Evolutionary conservation across 306 rosid species (phyloP), one percentile per base, ranked within the genome.

Genomic region (Begonia loranthoides): DNA sequence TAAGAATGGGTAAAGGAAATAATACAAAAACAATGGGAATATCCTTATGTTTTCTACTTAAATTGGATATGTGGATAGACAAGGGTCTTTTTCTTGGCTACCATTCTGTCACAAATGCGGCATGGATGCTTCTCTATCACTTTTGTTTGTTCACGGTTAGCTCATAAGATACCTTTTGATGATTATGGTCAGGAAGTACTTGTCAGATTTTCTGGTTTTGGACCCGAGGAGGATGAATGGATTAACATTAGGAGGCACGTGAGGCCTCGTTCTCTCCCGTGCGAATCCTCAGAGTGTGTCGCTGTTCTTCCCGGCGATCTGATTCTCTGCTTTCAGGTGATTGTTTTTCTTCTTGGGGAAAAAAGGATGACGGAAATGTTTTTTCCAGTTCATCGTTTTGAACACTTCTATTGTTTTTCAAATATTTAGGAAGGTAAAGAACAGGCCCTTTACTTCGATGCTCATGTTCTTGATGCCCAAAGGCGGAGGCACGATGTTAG

Each of bases 221-320:
- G 99, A 67, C 65, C 88, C 0, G 99, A 92, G 63, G 99, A 92
- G 67, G 99, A 92, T 66, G 99, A 92, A 76, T 92, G 99, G 99
- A 59, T 80, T 66, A 92, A 86, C 65, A 68, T 92, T 17, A 76
- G 72, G 65, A 83, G 67, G 66, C 78, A 86, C 74, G 84, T 92
- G 22, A 73, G 99, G 58, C 99, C 87, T 13, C 94, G 96, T 52
- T 92, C 96, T 38, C 78, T 92, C 13, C 99, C 99, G 28, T 92
- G 99, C 62, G 99, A 92, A 75, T 86, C 96, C 57, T 86, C 99
- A 15, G 96, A 92, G 63, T 92, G 99, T 63, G 96, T 86, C 59
- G 96, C 92, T 56, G 94, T 92, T 55, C 83, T 92, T 66, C 96
- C 96, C 10, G 99, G 93, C 17, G 99, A 92, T 60, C 96, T 92